Percentiles rank a stretch among this genome's conserved stretches.
These are phyloP conservation scores for Lactarius akahatsu DNA, from an alignment of 768 basidiomycete genomes.

Conservation along the genomic window DNA sequence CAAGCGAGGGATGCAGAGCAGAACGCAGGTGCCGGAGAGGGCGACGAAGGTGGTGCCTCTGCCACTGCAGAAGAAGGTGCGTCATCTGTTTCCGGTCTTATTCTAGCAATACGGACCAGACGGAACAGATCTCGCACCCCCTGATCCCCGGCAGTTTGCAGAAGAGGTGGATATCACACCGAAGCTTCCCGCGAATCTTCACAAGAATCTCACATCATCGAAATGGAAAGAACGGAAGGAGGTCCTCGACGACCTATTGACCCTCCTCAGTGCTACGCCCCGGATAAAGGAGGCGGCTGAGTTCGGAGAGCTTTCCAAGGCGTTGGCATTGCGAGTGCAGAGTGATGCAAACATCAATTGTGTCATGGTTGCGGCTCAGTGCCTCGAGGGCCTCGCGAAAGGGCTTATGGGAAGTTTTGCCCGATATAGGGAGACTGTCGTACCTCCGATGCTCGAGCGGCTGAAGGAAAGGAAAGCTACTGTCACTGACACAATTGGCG, in stretches of 20 bases:
- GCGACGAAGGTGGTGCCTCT: slow-evolving; percentile 38
- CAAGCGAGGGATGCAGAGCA: slow-evolving; percentile 71
- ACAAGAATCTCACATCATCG: slow-evolving; percentile 74
- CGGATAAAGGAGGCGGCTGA: slow-evolving; percentile 80
- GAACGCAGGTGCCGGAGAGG: slow-evolving; percentile 40
- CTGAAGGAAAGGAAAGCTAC: slow-evolving; percentile 91
- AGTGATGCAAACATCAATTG: slow-evolving; percentile 94
- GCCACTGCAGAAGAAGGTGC: slow-evolving; percentile 46
- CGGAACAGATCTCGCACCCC: slow-evolving; percentile 47
- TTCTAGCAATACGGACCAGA: slow-evolving; percentile 12
- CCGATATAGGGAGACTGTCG: slow-evolving; percentile 65
- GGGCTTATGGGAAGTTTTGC: slow-evolving; percentile 75
- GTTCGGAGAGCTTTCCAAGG: slow-evolving; percentile 70
- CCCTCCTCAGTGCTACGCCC: slow-evolving; percentile 64
- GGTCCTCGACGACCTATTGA: slow-evolving; percentile 77
- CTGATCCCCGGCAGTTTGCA: slow-evolving; percentile 77
- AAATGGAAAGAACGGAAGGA: slow-evolving; percentile 99
- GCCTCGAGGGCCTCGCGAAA: slow-evolving; percentile 83
- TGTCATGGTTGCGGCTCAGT: slow-evolving; percentile 83
- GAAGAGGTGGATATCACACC: slow-evolving; percentile 78
- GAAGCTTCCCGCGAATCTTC: slow-evolving; percentile 73
- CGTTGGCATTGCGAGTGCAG: slow-evolving; percentile 77
- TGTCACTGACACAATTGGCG: slow-evolving; percentile 86
- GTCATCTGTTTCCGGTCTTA: slow-evolving; percentile 27
- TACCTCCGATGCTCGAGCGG: slow-evolving; percentile 79